Percentiles rank a stretch among this genome's conserved stretches.
Conservation (phyloP, 2,329 filamentous ascomycete species). For the Mollisiaceae sp. region DNA sequence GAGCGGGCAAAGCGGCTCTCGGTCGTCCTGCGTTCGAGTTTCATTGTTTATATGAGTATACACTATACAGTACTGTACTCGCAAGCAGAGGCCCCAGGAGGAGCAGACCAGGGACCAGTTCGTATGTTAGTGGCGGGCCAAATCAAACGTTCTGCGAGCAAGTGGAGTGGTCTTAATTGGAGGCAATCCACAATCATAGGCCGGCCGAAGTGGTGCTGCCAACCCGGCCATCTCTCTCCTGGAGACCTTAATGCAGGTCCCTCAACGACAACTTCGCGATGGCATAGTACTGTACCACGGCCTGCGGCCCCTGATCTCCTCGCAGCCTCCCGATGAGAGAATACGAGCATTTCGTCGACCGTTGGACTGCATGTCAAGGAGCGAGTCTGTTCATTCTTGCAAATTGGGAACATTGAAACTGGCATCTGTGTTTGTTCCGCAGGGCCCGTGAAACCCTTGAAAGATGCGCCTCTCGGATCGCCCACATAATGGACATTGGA, state of each 20-base stretch:
- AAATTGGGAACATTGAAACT: constrained; percentile 4
- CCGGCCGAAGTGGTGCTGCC: not conserved
- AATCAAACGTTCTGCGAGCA: not conserved
- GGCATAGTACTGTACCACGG: not conserved
- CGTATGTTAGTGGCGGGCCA: not conserved
- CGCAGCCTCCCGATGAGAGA: not conserved
- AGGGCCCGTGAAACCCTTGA: too few species aligned
- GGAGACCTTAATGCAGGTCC: not conserved
- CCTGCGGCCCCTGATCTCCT: not conserved
- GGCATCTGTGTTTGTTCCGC: not conserved
- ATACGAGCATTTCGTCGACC: not conserved
- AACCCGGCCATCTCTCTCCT: not conserved
- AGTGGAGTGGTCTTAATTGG: not conserved
- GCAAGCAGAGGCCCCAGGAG: not conserved
- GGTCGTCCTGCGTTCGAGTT: not conserved
- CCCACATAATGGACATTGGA: not conserved
- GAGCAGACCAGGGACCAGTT: not conserved
- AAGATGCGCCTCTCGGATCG: not conserved
- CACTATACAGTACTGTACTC: too few species aligned
- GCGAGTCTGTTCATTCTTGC: not conserved
- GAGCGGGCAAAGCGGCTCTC: not conserved
- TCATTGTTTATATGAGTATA: too few species aligned
- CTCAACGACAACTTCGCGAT: not conserved
- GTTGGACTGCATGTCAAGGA: not conserved
- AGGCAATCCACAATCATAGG: not conserved